These are phyloP conservation scores for Cladorrhinum sp. DNA, from an alignment of 2,329 filamentous ascomycete genomes.

Conservation along the genomic window DNA sequence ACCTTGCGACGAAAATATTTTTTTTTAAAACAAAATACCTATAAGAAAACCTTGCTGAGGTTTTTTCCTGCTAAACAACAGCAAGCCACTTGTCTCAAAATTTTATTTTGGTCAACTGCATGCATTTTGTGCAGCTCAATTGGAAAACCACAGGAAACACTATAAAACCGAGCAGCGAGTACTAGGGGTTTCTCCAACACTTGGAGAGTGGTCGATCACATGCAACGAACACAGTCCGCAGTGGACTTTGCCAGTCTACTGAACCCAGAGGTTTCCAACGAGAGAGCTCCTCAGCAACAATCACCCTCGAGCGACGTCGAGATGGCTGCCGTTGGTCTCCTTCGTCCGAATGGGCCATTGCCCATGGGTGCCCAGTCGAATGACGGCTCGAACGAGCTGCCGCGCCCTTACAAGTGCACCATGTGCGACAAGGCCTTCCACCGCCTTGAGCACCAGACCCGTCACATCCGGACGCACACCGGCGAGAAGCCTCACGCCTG, in stretches of 20 bases:
- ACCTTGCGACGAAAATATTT: neutral
- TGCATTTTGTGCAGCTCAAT: conserved; percentile 23
- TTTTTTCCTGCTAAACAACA: neutral
- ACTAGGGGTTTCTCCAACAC: conserved; percentile 9
- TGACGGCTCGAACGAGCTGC: conserved; percentile 68
- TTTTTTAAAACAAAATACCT: neutral
- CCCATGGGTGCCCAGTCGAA: conserved; percentile 56
- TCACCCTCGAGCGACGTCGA: conserved; percentile 32
- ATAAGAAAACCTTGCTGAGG: neutral
- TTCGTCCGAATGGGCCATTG: conserved; percentile 61
- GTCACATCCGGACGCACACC: conserved; percentile 93
- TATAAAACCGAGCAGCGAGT: conserved; percentile 10
- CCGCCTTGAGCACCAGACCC: conserved; percentile 87
- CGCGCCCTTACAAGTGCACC: conserved; percentile 96
- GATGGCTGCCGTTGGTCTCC: conserved; percentile 46
- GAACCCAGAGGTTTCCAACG: conserved; percentile 49
- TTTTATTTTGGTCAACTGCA: conserved; percentile 16
- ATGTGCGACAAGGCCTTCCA: conserved; percentile 99
- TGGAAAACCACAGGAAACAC: conserved; percentile 14
- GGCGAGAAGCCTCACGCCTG: conserved; percentile 98
- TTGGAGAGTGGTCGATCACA: conserved; percentile 51
- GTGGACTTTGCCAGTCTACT: conserved; percentile 75
- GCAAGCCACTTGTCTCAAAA: neutral
- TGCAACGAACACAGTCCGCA: conserved; percentile 71
- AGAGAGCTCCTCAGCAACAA: conserved; percentile 27